Base-by-base conservation (phyloP, 257 asterid genomes). In the Solanum megistacrolobum region DNA sequence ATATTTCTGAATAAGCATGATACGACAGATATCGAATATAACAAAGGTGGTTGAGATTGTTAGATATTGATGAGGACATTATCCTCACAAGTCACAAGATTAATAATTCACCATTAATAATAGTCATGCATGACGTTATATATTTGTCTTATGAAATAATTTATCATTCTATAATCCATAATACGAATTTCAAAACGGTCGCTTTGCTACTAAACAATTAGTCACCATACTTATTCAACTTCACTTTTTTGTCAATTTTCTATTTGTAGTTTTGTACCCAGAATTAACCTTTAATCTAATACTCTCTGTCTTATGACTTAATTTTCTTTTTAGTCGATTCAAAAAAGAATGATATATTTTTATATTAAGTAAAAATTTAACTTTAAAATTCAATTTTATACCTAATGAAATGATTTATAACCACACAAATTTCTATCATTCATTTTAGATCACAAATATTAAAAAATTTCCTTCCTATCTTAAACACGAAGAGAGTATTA, bases 301-400 rank as follows among this genome's bases (percentile, higher is more conserved):
- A 5, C 0, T 13, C 58, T 46, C 20, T 5, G 1, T 46, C 20
- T 46, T 46, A 4, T 10, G 13, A 41, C 46, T 41, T 41, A 10
- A 41, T 41, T 41, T 41, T 2, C 2, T 9, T 39, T 39, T 39
- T 39, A 39, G 43, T 39, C 12, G 43, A 9, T 39, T 9, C 0
- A 0, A 39, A 39, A 39, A 39, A 9, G 0, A 41, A 41, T 41
- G 0, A 41, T 0, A 41, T 0, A 41, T 41, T 11, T 41, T 0
- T 41, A 11, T 41, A 41, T 10, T 41, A 41, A 10, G 0, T 41
- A 41, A 10, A 3, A 3, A 41, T 10, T 1, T 41, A 3, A 41
- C 1, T 41, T 41, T 41, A 41, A 41, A 41, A 41, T 39, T 39
- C 4, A 39, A 41, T 41, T 41, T 9, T 41, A 41, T 10, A 1